Base-by-base conservation (phyloP, 2,329 filamentous ascomycete genomes). In the Diplodia intermedia region DNA sequence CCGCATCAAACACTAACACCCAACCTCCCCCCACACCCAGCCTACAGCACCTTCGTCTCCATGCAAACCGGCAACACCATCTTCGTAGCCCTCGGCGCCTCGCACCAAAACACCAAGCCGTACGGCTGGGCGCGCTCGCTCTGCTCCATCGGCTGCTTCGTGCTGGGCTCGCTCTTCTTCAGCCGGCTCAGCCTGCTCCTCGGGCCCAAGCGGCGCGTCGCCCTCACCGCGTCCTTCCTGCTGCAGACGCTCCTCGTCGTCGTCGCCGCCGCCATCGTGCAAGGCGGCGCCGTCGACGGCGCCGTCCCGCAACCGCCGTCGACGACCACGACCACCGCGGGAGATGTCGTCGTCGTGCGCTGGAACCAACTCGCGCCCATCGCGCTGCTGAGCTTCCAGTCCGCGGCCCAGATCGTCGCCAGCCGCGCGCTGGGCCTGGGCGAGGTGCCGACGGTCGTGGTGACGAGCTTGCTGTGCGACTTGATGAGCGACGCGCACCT, bases 31-130 rank as follows among this genome's bases (percentile, higher is more conserved):
- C 14, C 31, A 7, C 23, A 11, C 11, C 1, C 33, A 67, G 65
- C 65, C 12, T 94, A 90, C 89, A 90, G 91, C 14, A 89, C 89
- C 2, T 94, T 94, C 73, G 91, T 93, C 50, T 91, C 89, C 73
- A 94, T 94, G 91, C 91, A 94, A 75, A 94, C 91, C 38, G 91
- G 90, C 68, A 94, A 94, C 78, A 93, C 91, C 5, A 87, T 94
- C 57, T 94, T 93, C 76, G 83, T 93, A 15, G 91, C 91, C 9
- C 85, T 94, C 2, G 91, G 91, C 2, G 81, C 93, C n/a, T 84
- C 87, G 9, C 85, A 86, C 0, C 85, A 88, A 1, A 80, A 80
- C 14, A 73, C 73, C 43, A 80, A 83, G 65, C 82, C 82, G 8
- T 85, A 84, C 20, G 85, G 89, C 61, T 92, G 89, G 89, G 85